Evolutionary conservation across 495 filamentous ascomycete species (phyloP).

Genomic region (Xanthoparmelia taractica): DNA sequence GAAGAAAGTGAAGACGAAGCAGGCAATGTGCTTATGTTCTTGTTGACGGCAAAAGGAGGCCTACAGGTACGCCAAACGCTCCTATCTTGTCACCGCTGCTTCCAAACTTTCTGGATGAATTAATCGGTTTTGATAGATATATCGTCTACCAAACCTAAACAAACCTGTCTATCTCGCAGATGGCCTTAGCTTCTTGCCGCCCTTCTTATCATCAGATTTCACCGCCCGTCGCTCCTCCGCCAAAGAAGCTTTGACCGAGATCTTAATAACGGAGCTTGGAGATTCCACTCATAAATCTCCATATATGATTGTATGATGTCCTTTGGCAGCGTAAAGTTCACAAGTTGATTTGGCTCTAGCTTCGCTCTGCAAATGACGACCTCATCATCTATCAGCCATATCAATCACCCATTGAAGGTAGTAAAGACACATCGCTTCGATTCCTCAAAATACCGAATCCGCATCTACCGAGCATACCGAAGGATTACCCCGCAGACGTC

Average conservation of each 20-base stretch:
- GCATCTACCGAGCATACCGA: constrained; percentile 45
- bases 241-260: constrained; percentile 65
- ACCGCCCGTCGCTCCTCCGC: constrained; percentile 57
- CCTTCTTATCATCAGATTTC: constrained; percentile 64
- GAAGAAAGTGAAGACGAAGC: constrained; percentile 38
- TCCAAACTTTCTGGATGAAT: background rate
- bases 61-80: constrained; percentile 56
- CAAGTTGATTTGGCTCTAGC: constrained; percentile 36
- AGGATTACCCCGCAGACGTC: constrained; percentile 34
- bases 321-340: background rate
- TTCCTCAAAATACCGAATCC: constrained; percentile 70
- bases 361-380: constrained; percentile 72
- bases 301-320: constrained; percentile 62
- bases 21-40: constrained; percentile 57
- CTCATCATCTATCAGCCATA: constrained; percentile 82
- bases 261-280: constrained; percentile 76
- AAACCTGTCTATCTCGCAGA: constrained; percentile 57
- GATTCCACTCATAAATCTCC: constrained; percentile 61
- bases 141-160: constrained; percentile 43
- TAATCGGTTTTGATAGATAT: constrained; percentile 32
- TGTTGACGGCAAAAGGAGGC: constrained; percentile 61
- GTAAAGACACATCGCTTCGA: constrained; percentile 43
- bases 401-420: constrained; percentile 32
- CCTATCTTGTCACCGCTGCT: background rate
- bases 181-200: constrained; percentile 68